Evolutionary conservation across 208 protist species (phyloP).

Genomic region (Wallacemonas rigidus): DNA sequence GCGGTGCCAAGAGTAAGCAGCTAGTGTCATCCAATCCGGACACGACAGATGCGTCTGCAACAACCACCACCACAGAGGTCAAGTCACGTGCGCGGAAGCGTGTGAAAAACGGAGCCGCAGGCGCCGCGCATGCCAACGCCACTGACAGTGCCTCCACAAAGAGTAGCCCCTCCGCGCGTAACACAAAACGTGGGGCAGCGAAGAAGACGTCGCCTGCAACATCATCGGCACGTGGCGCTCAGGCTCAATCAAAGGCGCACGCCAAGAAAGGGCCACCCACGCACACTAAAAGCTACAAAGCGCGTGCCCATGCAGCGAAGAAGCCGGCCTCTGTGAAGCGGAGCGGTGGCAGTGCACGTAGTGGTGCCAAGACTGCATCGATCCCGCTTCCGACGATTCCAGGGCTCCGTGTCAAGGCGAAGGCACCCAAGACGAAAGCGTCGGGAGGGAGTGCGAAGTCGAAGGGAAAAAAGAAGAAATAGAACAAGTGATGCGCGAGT

Average conservation of each 20-base stretch:
- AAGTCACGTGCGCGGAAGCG: too few species aligned
- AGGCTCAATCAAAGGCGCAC: not conserved
- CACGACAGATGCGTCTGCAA: too few species aligned
- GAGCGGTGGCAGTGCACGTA: not conserved
- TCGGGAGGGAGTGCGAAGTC: too few species aligned
- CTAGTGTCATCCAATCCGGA: too few species aligned
- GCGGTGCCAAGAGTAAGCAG: too few species aligned
- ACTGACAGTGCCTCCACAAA: too few species aligned
- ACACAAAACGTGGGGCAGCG: not conserved
- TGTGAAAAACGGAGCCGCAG: too few species aligned
- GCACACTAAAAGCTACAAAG: not conserved
- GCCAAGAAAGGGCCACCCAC: constrained; percentile 4
- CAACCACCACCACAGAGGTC: too few species aligned
- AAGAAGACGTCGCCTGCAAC: too few species aligned
- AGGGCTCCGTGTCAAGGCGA: not conserved
- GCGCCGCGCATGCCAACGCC: too few species aligned
- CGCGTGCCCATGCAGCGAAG: constrained; percentile 8
- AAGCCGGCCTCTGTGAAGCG: constrained; percentile 13
- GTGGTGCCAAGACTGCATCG: not conserved
- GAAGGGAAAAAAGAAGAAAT: not conserved
- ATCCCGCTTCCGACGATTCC: constrained; percentile 14
- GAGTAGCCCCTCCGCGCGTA: not conserved
- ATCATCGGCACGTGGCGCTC: not conserved
- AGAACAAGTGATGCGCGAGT: constrained; percentile 1
- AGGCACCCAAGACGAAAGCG: not conserved